Percentiles rank a stretch among this genome's conserved stretches.
Evolutionary conservation across 192 early-diverging fungal genomes (phyloP).

Genomic region (Coemansia sp.): DNA sequence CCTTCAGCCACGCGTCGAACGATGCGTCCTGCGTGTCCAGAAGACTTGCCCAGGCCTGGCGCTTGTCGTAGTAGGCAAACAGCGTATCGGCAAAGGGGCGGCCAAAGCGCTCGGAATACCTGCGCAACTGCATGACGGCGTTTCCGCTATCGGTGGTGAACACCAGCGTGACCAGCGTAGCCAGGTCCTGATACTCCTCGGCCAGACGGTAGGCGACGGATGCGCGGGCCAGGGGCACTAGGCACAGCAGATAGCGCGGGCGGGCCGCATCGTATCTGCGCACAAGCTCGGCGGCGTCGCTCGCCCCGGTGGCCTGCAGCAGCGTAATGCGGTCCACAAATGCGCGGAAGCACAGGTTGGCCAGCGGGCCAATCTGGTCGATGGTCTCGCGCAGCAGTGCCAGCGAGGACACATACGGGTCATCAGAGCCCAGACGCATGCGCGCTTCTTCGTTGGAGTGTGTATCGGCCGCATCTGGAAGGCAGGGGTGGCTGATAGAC

Average conservation of each 20-base stretch:
- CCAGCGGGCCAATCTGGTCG: slow-evolving; percentile 35
- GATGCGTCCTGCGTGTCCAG: slow-evolving; percentile 11
- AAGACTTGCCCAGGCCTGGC: slow-evolving; percentile 45
- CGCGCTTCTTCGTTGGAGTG: not conserved
- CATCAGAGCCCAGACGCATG: slow-evolving; percentile 7
- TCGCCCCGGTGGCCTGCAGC: not conserved
- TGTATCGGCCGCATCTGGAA: not conserved
- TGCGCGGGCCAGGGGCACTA: slow-evolving; percentile 34
- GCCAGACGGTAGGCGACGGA: slow-evolving; percentile 40
- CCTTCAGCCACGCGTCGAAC: slow-evolving; percentile 22
- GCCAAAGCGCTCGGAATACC: slow-evolving; percentile 25
- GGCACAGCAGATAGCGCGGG: slow-evolving; percentile 28
- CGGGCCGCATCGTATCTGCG: slow-evolving; percentile 28
- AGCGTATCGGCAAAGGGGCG: slow-evolving; percentile 29
- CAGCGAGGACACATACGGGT: slow-evolving; percentile 25
- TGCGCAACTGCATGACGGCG: slow-evolving; percentile 26
- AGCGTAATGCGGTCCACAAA: slow-evolving; percentile 30
- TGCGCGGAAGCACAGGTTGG: slow-evolving; percentile 35
- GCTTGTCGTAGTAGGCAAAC: slow-evolving; percentile 47
- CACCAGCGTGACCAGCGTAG: slow-evolving; percentile 28
- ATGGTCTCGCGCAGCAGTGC: slow-evolving; percentile 35
- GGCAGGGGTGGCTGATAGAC: slow-evolving; percentile 8
- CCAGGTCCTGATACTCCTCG: slow-evolving; percentile 42
- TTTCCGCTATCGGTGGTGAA: slow-evolving; percentile 22
- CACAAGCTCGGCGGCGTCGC: slow-evolving; percentile 1